Evolutionary conservation across 495 filamentous ascomycete species (phyloP), one percentile per base, ranked within the genome.

Genomic region (Viridothelium virens): DNA sequence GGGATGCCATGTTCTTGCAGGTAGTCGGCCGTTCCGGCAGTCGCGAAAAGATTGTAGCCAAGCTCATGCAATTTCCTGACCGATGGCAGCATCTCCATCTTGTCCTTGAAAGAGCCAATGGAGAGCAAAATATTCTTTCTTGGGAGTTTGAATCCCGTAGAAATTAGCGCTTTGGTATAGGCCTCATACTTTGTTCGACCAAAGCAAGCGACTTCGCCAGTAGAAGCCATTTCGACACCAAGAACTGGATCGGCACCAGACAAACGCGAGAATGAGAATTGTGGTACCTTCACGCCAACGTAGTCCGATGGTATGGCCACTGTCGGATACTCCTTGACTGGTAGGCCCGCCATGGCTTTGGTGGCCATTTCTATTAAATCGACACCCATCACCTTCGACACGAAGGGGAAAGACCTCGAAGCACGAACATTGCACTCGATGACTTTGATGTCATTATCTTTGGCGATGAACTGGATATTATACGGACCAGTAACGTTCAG

Each of bases 381-480:
- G 50, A 97, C 89, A 48, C 93, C 93, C 93, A 97, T 97, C 69
- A 96, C 91, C 81, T 98, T 98, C 39, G 93, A 97, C 31, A 97
- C 92, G 76, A 98, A 98, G 38, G 94, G 94, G 81, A 97, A 97
- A 1, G 93, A 97, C 62, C 94, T 85, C 53, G 94, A 97, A 25
- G 94, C 94, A 63, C 94, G 86, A 50, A 97, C 94, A 73, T 98
- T 98, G 78, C 94, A 98, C 78, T 98, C 94, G 68, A 98, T 98
- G 68, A 98, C 94, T 82, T 97, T 98, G 79, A 98, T 97, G 70
- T 97, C 94, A 73, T 97, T 97, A 76, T 97, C 91, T 80, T 98
- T 98, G 63, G 94, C 94, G 71, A 98, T 98, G 79, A 98, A 98
- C 77, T 98, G 94, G 68, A 98, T 98, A 79, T 98, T 98, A 84